Evolutionary conservation across 352 stramenopile genomes (phyloP), one percentile per base, ranked within the genome.

Genomic region (Pythium monospermum): DNA sequence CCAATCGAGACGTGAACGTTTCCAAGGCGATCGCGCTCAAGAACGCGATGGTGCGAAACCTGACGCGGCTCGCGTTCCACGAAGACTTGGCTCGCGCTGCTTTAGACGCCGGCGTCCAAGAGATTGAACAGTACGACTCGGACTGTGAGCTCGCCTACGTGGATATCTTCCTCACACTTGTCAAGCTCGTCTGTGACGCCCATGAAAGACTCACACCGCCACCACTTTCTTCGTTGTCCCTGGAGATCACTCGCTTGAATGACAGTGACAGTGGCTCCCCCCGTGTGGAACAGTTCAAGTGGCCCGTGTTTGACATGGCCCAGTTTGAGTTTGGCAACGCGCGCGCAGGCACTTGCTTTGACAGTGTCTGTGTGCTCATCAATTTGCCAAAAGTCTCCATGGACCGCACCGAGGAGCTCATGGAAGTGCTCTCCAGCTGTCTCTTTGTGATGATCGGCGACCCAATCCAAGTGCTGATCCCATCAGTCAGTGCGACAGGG

Each of bases 241-340:
- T 23, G 1, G 8, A 6, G 6, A 39, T 19, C 7, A 21, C 39
- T 3, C 37, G 19, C 13, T 18, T 46, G 4, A 19, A 25, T 18
- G 18, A 33, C 4, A 15, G 12, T 32, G 19, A 35, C 16, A 28
- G 23, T 4, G 42, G 46, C 4, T 58, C 59, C 0, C 38, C 45
- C 5, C 58, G 37, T 25, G n/a, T n/a, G n/a, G 22, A 30, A 0
- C 53, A 47, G 27, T 69, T 89, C 53, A 88, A 91, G 42, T 94
- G 83, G 83, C 83, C 83, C 22, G 81, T 94, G 7, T 92, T 94
- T 49, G 83, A 94, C 46, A 94, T 94, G 83, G 83, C 83, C 0
- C 83, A 92, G 56, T 94, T 92, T 22, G 83, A 94, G 53, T 92
- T 94, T 47, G 81, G 79, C 25, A 94, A 84, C 39, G 78, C 83